Evolutionary conservation across 2,329 filamentous ascomycete genomes (phyloP).

Genomic region (Talaromyces marneffei): DNA sequence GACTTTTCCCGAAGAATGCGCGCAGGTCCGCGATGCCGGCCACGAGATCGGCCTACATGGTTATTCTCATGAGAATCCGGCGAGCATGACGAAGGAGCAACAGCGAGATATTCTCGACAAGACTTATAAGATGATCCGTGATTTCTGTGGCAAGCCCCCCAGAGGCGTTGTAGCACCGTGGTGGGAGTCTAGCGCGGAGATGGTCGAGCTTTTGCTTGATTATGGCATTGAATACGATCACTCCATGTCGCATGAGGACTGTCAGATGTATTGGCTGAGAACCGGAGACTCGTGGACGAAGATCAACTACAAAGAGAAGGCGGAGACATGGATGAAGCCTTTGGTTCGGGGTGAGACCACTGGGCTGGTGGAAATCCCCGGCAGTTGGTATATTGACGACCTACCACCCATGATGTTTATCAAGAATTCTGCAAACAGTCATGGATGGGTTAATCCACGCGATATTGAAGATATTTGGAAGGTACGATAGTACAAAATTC

Average conservation of each 20-base stretch:
- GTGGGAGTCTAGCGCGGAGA: conserved; percentile 68
- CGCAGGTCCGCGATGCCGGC: conserved; percentile 55
- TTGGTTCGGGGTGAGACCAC: conserved; percentile 43
- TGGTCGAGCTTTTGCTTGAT: conserved; percentile 44
- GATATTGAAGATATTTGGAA: conserved; percentile 57
- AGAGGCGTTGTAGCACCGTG: conserved; percentile 67
- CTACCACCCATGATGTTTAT: conserved; percentile 45
- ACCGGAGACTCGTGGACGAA: conserved; percentile 42
- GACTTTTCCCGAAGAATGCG: conserved; percentile 62
- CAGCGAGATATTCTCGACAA: conserved; percentile 72
- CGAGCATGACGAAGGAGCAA: conserved; percentile 67
- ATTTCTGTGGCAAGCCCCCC: conserved; percentile 69
- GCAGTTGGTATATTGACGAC: conserved; percentile 42
- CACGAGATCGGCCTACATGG: conserved; percentile 65
- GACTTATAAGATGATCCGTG: conserved; percentile 65
- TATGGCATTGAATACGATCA: conserved; percentile 44
- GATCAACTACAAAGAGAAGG: conserved; percentile 40
- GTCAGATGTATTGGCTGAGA: conserved; percentile 41
- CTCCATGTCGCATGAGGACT: conserved; percentile 42
- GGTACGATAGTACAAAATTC: conserved; percentile 15
- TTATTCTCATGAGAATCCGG: conserved; percentile 69
- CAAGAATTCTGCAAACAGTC: conserved; percentile 45
- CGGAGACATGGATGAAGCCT: conserved; percentile 43
- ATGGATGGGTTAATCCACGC: conserved; percentile 55
- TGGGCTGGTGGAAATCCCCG: conserved; percentile 40